Conservation (phyloP, 2,329 filamentous ascomycete species). For the Rachicladosporium sp. region DNA sequence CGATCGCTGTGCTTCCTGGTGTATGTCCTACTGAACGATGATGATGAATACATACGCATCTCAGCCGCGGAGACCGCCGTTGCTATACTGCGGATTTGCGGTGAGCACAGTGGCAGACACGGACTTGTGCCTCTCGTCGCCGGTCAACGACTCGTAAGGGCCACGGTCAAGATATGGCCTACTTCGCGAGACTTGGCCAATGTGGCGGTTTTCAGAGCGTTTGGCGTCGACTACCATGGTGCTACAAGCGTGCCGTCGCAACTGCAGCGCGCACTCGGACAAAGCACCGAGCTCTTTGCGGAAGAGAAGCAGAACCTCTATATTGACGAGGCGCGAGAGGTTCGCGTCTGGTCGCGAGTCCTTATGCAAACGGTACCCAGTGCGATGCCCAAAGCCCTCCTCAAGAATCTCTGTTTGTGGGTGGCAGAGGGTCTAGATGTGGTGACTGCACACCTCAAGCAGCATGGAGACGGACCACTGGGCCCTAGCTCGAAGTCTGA, state of each 20-base stretch:
- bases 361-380: constrained; percentile 23
- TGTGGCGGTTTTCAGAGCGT: constrained; percentile 12
- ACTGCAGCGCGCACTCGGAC: constrained; percentile 3
- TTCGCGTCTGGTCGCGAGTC: constrained; percentile 51
- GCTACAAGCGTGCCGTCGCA: constrained; percentile 5
- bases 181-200: constrained; percentile 3
- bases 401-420: constrained; percentile 32
- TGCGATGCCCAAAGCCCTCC: constrained; percentile 11
- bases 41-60: constrained; percentile 78
- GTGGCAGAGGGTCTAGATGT: constrained; percentile 36
- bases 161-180: constrained; percentile 17
- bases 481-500: constrained; percentile 61
- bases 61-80: constrained; percentile 43
- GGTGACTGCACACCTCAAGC: constrained; percentile 26
- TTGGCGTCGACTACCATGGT: constrained; percentile 4
- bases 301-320: constrained; percentile 94
- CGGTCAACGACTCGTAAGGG: constrained; percentile 26
- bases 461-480: constrained; percentile 49
- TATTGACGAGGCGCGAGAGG: constrained; percentile 67
- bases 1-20: constrained; percentile 48
- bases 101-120: constrained; percentile 4
- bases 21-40: constrained; percentile 72
- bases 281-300: constrained; percentile 53
- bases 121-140: constrained; percentile 38
- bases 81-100: constrained; percentile 30